A percentile compares a stretch with the other conserved stretches of the same genome.
phyloP scores from a whole-genome alignment of 805 yeast species.

The Ogataea trehaloabstinens region DNA sequence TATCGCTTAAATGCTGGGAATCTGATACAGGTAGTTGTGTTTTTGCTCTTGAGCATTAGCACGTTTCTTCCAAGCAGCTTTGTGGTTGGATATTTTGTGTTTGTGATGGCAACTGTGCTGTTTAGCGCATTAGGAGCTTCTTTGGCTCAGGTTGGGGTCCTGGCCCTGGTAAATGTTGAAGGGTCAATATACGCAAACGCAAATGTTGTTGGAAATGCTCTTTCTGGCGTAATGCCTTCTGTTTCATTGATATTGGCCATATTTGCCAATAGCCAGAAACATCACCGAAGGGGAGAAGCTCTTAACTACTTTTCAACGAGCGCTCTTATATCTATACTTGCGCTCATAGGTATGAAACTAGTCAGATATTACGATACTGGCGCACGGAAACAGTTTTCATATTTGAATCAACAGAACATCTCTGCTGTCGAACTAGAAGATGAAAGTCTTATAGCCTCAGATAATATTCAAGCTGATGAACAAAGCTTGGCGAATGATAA shows the following conservation, averaged over 20 bases:
- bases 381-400: neutral
- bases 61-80: slow-evolving; percentile 34
- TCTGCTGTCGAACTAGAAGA: slow-evolving; percentile 9
- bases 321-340: slow-evolving; percentile 17
- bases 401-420: neutral
- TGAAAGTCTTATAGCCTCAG: slow-evolving; percentile 1
- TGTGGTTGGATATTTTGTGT: slow-evolving; percentile 43
- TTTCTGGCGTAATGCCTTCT: slow-evolving; percentile 92
- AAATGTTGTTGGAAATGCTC: slow-evolving; percentile 91
- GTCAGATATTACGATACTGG: slow-evolving; percentile 20
- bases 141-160: slow-evolving; percentile 82
- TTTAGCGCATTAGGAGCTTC: slow-evolving; percentile 74
- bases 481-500: neutral
- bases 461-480: no score
- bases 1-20: slow-evolving; percentile 62
- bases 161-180: slow-evolving; percentile 79
- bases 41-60: slow-evolving; percentile 55
- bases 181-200: slow-evolving; percentile 83
- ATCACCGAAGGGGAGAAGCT: slow-evolving; percentile 28
- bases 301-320: slow-evolving; percentile 38
- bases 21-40: slow-evolving; percentile 52
- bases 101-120: slow-evolving; percentile 62
- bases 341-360: slow-evolving; percentile 19
- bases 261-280: slow-evolving; percentile 18
- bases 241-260: slow-evolving; percentile 60